phyloP scores from a whole-genome alignment of 2,329 filamentous ascomycete genomes.

The Aspergillus sp. region DNA sequence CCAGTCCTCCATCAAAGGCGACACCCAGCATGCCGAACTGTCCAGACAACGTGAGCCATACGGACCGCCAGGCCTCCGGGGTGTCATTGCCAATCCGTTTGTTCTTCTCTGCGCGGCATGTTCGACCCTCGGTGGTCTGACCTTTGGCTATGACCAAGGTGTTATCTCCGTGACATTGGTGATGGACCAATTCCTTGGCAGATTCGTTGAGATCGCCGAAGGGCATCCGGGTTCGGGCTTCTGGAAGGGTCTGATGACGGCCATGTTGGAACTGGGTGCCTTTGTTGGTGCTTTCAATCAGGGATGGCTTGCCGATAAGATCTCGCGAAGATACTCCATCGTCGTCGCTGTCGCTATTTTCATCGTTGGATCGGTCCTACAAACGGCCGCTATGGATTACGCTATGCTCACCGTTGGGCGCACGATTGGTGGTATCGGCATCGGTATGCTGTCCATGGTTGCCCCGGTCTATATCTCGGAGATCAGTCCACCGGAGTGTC shows the following conservation, averaged over 20 bases:
- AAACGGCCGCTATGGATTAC: constrained; percentile 52
- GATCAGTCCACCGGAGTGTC: constrained; percentile 50
- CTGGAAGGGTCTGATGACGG: constrained; percentile 51
- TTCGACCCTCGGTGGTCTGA: constrained; percentile 48
- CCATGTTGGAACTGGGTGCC: constrained; percentile 57
- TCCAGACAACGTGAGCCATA: background rate
- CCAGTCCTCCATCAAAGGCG: background rate
- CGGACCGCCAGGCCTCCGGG: background rate
- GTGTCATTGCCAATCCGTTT: background rate
- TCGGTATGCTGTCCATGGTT: constrained; percentile 53
- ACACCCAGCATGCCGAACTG: background rate
- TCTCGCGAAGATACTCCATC: constrained; percentile 55
- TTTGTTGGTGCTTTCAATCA: constrained; percentile 48
- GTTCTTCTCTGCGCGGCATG: constrained; percentile 4
- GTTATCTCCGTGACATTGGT: constrained; percentile 50
- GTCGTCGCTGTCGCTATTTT: constrained; percentile 54
- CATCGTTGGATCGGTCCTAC: constrained; percentile 51
- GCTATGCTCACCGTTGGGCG: constrained; percentile 53
- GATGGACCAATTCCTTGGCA: constrained; percentile 52
- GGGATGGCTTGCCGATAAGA: constrained; percentile 53
- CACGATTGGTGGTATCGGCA: constrained; percentile 52
- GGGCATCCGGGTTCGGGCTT: constrained; percentile 37
- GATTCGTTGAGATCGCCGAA: constrained; percentile 45
- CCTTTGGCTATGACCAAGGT: constrained; percentile 53
- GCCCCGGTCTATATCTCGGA: constrained; percentile 56